These are phyloP conservation scores for Podosphaera leucotricha DNA, from an alignment of 2,329 filamentous ascomycete genomes.

Conservation along the genomic window DNA sequence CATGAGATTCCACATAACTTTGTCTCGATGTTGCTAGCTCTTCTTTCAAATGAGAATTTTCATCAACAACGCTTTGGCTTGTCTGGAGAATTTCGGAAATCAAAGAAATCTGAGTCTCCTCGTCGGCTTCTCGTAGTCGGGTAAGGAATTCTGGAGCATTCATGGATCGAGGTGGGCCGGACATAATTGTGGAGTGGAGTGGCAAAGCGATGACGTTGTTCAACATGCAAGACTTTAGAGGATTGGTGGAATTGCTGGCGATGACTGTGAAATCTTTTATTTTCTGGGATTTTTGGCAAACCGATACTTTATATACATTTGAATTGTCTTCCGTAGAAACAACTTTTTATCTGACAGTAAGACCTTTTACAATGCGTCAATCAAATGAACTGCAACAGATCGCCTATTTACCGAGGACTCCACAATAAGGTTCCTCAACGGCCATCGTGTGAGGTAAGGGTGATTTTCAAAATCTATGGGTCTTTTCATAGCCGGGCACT, in stretches of 20 bases:
- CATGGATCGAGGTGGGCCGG: neutral
- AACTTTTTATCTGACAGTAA: neutral
- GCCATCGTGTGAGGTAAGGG: neutral
- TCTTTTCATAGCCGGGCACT: too few species aligned
- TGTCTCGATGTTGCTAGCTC: neutral
- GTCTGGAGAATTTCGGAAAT: neutral
- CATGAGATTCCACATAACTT: neutral
- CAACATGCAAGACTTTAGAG: neutral
- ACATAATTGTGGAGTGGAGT: neutral
- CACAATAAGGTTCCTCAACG: neutral
- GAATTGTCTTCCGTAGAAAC: neutral
- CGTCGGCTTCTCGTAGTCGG: neutral
- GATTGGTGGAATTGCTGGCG: neutral
- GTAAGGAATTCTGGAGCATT: neutral
- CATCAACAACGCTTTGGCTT: neutral
- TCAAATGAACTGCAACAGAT: neutral
- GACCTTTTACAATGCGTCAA: neutral
- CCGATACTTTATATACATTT: neutral
- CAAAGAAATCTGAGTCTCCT: neutral
- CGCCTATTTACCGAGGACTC: neutral
- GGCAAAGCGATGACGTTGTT: neutral
- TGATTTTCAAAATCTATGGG: too few species aligned
- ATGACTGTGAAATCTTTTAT: neutral
- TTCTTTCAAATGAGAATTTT: neutral
- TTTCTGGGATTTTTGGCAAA: neutral